These are phyloP conservation scores for Magnusiomyces magnusii DNA, from an alignment of 1,139 yeast genomes.

Conservation along the genomic window DNA sequence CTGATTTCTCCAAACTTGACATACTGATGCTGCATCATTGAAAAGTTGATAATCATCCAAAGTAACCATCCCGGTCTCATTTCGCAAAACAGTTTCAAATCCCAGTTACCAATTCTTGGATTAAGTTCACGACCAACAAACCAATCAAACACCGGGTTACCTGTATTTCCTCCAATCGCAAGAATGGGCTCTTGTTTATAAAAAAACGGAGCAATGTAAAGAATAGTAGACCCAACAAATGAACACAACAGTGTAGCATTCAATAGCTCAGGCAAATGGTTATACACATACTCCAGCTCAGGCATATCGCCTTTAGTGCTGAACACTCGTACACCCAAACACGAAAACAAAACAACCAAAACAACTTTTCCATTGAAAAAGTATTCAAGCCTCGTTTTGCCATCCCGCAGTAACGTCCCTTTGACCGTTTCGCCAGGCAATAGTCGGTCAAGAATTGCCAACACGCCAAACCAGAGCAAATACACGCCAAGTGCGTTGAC, in stretches of 20 bases:
- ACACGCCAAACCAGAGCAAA: conserved; percentile 61
- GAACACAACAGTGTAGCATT: conserved; percentile 60
- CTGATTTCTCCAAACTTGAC: conserved; percentile 49
- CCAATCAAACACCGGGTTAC: conserved; percentile 77
- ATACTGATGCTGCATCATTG: conserved; percentile 79
- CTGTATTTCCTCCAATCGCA: conserved; percentile 83
- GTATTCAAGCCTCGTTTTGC: conserved; percentile 51
- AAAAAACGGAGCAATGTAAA: conserved; percentile 55
- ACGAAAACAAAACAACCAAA: conserved; percentile 40
- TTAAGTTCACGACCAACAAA: conserved; percentile 94
- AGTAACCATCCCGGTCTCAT: conserved; percentile 89
- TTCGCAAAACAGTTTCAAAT: conserved; percentile 86
- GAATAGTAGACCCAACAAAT: conserved; percentile 51
- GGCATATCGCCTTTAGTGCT: conserved; percentile 54
- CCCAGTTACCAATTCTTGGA: conserved; percentile 81
- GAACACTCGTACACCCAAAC: conserved; percentile 46
- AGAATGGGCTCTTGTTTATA: conserved; percentile 57
- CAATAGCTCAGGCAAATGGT: conserved; percentile 58
- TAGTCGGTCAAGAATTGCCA: conserved; percentile 55
- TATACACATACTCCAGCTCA: conserved; percentile 68
- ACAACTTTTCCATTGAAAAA: conserved; percentile 74
- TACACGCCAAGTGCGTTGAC: conserved; percentile 54
- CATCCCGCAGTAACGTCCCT: conserved; percentile 74
- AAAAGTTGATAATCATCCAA: conserved; percentile 72
- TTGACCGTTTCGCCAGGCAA: conserved; percentile 64